Evolutionary conservation across 2,329 filamentous ascomycete species (phyloP), one percentile per base, ranked within the genome.

Genomic region (Claviceps sp.): DNA sequence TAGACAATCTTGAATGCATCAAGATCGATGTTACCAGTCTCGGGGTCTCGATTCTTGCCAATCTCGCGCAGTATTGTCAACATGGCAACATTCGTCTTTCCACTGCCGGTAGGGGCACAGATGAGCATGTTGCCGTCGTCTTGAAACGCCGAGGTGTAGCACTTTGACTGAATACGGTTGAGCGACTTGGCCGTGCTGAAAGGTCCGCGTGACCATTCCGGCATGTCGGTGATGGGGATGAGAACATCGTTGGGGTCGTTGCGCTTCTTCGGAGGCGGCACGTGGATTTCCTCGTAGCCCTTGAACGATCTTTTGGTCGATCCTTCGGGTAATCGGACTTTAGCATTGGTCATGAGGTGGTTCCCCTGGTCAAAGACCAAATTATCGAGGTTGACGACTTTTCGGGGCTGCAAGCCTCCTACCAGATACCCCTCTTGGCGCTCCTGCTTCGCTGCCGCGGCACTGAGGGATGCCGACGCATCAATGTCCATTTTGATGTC

Each of bases 31-130:
- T 94, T 86, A n/a, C 93, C 93, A 1, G 88, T 95, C 56, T 85
- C 75, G 0, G 86, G 81, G 62, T 98, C 85, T 53, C 91, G 81
- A 64, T 98, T 85, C 73, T 97, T 98, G 55, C 93, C 93, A 63
- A 98, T 89, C 66, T 98, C 94, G 56, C 91, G 87, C 41, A 98
- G 77, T 63, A 98, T 97, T 2, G 91, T 85, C 56, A 98, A 75
- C 91, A 98, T 97, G 43, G 91, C 91, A 50, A 98, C 93, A 63
- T 98, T 98, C 1, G 93, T 98, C 72, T 98, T 98, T 64, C 93
- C 93, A 65, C 89, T 95, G 59, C 93, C 93, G 48, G 93, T 98
- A 1, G 93, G 93, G 6, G 93, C 94, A 67, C 93, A 98, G 63
- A 98, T 85, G 52, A 98, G 84, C 87, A 98, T 89, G 65, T 98